Base-by-base conservation (phyloP, 2,329 filamentous ascomycete species). In the Pseudogymnoascus destructans region DNA sequence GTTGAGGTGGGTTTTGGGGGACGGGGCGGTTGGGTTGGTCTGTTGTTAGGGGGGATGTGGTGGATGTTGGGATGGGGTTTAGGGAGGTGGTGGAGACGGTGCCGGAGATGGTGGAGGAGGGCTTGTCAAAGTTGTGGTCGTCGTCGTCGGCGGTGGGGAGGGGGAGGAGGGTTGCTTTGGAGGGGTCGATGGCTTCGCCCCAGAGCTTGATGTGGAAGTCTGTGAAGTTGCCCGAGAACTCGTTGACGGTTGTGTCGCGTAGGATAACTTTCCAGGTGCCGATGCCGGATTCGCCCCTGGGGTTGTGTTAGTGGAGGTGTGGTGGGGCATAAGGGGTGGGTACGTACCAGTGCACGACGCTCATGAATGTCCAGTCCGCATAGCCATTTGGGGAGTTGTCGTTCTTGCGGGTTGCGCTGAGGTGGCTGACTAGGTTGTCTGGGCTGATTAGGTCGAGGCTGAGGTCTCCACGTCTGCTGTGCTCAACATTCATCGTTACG, bases 301-400 rank as follows among this genome's bases (percentile, higher is more conserved):
- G 1, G 9, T 32, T 46, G 58, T 57, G 64, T 76, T 68, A 76
- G 70, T 69, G 32, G 52, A 33, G n/a, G 40, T 25, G 23, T 23
- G 23, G 19, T 6, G 46, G 19, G 10, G 32, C n/a, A 19, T 59
- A 57, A 46, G 36, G 5, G 56, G 57, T 13, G 55, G 40, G 27
- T 17, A 72, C 84, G 72, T 78, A 90, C 87, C 91, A 98, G 70
- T 98, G 93, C 63, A 85, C 91, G 35, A 98, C 93, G 61, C 86
- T 95, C 93, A 98, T 98, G 67, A 98, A 98, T 0, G 92, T 97
- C 93, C 93, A 98, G 73, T 97, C 89, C 35, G 84, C 75, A 70
- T 97, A 98, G 7, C 93, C 93, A 19, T 73, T 72, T 0, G 73
- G 69, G 33, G 78, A 79, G 1, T 78, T 75, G 70, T 98, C 93